phyloP scores from a whole-genome alignment of 495 filamentous ascomycete species.

The Aspergillus wentii region DNA sequence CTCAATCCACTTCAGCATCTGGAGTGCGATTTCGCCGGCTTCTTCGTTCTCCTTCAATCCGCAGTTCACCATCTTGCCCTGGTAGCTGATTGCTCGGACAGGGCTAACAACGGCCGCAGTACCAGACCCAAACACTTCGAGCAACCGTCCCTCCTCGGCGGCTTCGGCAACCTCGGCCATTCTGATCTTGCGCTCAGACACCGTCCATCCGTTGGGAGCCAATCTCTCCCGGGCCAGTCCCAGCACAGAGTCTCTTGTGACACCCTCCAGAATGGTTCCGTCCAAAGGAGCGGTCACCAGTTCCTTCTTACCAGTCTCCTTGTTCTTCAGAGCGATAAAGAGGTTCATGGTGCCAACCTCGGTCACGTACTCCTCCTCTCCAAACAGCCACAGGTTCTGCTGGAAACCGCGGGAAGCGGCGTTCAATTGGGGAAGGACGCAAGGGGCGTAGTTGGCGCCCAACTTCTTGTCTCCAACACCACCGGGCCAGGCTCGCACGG shows the following conservation, averaged over 20 bases:
- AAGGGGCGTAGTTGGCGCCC: slow-evolving; percentile 96
- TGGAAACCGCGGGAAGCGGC: slow-evolving; percentile 88
- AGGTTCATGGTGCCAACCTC: slow-evolving; percentile 99
- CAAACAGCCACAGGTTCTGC: slow-evolving; percentile 97
- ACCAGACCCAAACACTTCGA: slow-evolving; percentile 91
- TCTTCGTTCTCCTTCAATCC: slow-evolving; percentile 73
- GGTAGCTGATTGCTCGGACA: slow-evolving; percentile 81
- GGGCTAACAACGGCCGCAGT: slow-evolving; percentile 76
- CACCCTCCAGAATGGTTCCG: slow-evolving; percentile 94
- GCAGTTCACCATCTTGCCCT: slow-evolving; percentile 71
- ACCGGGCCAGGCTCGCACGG: slow-evolving; percentile 95
- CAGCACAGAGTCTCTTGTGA: slow-evolving; percentile 85
- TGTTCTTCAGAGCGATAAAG: slow-evolving; percentile 75
- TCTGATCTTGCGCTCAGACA: slow-evolving; percentile 82
- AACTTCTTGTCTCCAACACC: slow-evolving; percentile 97
- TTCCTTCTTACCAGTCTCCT: slow-evolving; percentile 81
- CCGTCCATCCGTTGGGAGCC: slow-evolving; percentile 77
- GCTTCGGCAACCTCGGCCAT: slow-evolving; percentile 81
- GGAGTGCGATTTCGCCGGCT: slow-evolving; percentile 74
- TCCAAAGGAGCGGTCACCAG: slow-evolving; percentile 89
- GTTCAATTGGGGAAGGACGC: slow-evolving; percentile 87
- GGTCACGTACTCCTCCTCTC: slow-evolving; percentile 87
- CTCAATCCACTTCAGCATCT: slow-evolving; percentile 96
- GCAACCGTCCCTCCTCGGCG: slow-evolving; percentile 72
- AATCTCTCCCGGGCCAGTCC: slow-evolving; percentile 78